Percentiles rank a stretch among this genome's conserved stretches.
phyloP scores from a whole-genome alignment of 768 basidiomycete genomes.

The Paxillus ammoniavirescens region DNA sequence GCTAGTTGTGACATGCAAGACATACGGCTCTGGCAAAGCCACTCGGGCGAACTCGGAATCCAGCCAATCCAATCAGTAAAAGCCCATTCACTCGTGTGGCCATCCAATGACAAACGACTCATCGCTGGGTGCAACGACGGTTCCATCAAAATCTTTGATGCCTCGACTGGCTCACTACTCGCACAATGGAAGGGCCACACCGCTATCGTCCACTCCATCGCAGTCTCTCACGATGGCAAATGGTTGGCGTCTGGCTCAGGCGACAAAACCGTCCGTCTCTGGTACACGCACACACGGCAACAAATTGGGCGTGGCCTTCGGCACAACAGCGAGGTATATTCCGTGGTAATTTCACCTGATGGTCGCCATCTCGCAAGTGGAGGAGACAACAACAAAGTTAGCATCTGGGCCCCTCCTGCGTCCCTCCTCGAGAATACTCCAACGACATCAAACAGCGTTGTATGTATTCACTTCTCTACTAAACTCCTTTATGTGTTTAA shows the following conservation, averaged over 20 bases:
- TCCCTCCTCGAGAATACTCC: too few species aligned
- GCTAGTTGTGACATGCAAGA: neutral
- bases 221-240: slow-evolving; percentile 10
- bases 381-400: neutral
- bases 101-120: neutral
- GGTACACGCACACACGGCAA: slow-evolving; percentile 6
- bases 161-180: neutral
- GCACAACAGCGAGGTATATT: neutral
- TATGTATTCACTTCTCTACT: too few species aligned
- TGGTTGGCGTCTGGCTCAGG: slow-evolving; percentile 9
- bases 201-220: slow-evolving; percentile 3
- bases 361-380: slow-evolving; percentile 2
- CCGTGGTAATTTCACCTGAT: slow-evolving; percentile 1
- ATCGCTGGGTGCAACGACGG: neutral
- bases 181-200: slow-evolving; percentile 8
- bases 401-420: neutral
- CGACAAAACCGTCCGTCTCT: slow-evolving; percentile 14
- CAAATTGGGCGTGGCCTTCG: neutral
- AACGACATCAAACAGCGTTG: too few species aligned
- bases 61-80: neutral
- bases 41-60: neutral
- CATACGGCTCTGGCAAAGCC: neutral
- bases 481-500: too few species aligned
- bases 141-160: neutral
- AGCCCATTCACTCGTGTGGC: slow-evolving; percentile 1